Evolutionary conservation across 768 basidiomycete genomes (phyloP).

Genomic region (Pisolithus sp.): DNA sequence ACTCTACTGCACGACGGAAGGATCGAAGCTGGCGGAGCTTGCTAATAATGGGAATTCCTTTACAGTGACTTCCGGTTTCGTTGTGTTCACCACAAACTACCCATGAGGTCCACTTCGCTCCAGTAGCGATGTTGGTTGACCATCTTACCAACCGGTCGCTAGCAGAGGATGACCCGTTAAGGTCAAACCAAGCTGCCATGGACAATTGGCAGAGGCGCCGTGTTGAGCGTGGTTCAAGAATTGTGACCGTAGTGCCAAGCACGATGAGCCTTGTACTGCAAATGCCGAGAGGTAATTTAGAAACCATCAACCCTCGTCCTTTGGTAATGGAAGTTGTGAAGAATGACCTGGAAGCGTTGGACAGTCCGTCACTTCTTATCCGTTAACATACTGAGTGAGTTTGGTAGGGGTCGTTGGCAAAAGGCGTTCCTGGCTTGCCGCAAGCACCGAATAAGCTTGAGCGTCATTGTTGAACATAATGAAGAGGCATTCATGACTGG

Average conservation of each 20-base stretch:
- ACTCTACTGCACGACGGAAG: constrained; percentile 43
- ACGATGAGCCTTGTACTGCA: constrained; percentile 88
- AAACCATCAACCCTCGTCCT: constrained; percentile 90
- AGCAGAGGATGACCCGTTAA: constrained; percentile 21
- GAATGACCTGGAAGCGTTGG: constrained; percentile 60
- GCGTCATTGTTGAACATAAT: constrained; percentile 79
- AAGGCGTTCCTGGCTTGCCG: constrained; percentile 89
- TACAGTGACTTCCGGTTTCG: constrained; percentile 61
- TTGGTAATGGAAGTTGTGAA: constrained; percentile 82
- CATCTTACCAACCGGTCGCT: constrained; percentile 10
- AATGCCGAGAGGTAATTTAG: constrained; percentile 96
- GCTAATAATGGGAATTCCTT: constrained; percentile 66
- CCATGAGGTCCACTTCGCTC: constrained; percentile 75
- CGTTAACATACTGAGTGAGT: neutral
- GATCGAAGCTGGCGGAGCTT: constrained; percentile 29
- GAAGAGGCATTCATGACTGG: constrained; percentile 56
- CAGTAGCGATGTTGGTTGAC: constrained; percentile 23
- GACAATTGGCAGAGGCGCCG: constrained; percentile 64
- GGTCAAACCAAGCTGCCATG: constrained; percentile 3
- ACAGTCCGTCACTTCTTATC: neutral
- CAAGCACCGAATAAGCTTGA: constrained; percentile 89
- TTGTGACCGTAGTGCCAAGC: constrained; percentile 83
- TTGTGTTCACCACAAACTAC: constrained; percentile 81
- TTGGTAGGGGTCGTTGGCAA: constrained; percentile 61
- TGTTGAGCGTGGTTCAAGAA: constrained; percentile 84